These are phyloP conservation scores for Heterobasidion parviporum DNA, from an alignment of 1,284 basidiomycete species.

Conservation along the genomic window DNA sequence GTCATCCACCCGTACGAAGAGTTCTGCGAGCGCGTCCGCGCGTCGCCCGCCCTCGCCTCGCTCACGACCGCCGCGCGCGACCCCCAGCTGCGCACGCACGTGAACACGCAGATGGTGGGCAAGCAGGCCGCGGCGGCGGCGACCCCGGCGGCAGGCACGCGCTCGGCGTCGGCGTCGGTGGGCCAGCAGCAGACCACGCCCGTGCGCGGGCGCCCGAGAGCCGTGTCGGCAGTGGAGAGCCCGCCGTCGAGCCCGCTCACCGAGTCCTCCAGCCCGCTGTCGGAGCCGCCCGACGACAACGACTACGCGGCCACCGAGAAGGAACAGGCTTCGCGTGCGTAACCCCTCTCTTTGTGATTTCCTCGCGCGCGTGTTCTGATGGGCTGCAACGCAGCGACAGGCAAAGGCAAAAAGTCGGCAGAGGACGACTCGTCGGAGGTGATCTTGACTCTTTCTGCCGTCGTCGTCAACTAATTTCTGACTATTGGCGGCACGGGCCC, in stretches of 20 bases:
- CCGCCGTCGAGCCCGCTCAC: conserved; percentile 67
- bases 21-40: conserved; percentile 74
- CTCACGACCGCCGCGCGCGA: conserved; percentile 15
- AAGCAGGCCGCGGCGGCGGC: neutral
- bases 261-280: conserved; percentile 65
- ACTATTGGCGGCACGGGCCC: neutral
- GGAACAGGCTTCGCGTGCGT: conserved; percentile 5
- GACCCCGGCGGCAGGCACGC: neutral
- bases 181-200: conserved; percentile 1
- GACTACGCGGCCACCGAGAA: conserved; percentile 34
- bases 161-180: neutral
- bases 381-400: neutral
- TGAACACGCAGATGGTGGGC: conserved; percentile 25
- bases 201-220: conserved; percentile 13
- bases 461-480: neutral
- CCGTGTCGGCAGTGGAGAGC: conserved; percentile 23
- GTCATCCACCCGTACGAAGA: conserved; percentile 94
- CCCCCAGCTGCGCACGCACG: conserved; percentile 32
- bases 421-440: conserved; percentile 12
- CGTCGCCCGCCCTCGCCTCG: conserved; percentile 41
- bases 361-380: neutral
- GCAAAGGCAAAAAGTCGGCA: neutral
- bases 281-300: conserved; percentile 68
- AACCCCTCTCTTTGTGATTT: neutral
- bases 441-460: no score